Base-by-base conservation (phyloP, 768 basidiomycete genomes). In the Hericium rajendrae region DNA sequence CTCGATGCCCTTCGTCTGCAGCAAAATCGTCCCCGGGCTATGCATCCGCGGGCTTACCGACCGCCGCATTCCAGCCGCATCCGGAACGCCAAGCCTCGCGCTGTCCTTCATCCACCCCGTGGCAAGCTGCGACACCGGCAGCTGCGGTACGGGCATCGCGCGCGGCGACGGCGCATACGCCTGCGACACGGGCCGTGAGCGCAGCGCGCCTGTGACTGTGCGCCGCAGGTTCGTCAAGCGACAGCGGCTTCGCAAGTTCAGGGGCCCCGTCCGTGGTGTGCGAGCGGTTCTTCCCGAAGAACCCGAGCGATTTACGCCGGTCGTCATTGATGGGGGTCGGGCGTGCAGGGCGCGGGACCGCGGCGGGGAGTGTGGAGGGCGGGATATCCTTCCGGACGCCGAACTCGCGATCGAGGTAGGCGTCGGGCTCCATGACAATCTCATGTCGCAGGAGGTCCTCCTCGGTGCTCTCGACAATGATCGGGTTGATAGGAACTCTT, bases 11-110 rank as follows among this genome's bases (percentile, higher is more conserved):
- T 64, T 74, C 55, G 79, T 71, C 70, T 83, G 76, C 38, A 73
- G 53, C 58, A 81, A 52, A 54, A 90, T 86, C 56, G 74, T 82
- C 49, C 77, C 84, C 16, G 72, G 66, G 59, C 71, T 82, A 64
- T 89, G 80, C 57, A 87, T 77, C 49, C 77, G 81, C 38, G 85
- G 83, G 55, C 73, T 71, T 18, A 85, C 70, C 12, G 84, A 72
- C 61, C 70, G 64, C 43, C 79, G 69, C 56, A 56, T 69, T 0
- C 38, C 26, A 12, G 56, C 22, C 15, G 15, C 41, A 18, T 18
- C 41, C 41, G 41, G 41, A 5, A 13, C 40, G 15, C 5, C 15
- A 5, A 41, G 13, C 15, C 40, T 4, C 40, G 40, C 11, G 15
- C 15, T 18, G 12, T 41, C 40, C 40, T 13, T 18, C 40, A 2